Conservation (phyloP, 352 stramenopile species). For the Phytophthora macrochlamydospora region DNA sequence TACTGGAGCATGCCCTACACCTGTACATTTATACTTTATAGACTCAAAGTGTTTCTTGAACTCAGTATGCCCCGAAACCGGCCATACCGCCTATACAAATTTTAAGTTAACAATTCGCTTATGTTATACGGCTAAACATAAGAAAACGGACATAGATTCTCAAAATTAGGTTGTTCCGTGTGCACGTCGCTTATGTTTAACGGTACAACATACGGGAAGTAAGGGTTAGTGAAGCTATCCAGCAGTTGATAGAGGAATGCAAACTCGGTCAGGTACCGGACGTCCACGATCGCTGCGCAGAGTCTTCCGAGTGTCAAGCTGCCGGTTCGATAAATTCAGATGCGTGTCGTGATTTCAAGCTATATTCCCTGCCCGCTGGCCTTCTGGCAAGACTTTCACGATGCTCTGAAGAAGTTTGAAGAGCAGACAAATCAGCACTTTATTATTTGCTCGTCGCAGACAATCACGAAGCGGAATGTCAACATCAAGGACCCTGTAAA, state of each 20-base stretch:
- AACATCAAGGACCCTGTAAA: background rate
- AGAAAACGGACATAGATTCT: background rate
- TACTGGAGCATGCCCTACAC: background rate
- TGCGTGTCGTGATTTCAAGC: slow-evolving; percentile 1
- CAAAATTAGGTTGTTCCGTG: background rate
- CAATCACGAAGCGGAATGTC: background rate
- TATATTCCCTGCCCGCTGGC: background rate
- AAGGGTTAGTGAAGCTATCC: slow-evolving; percentile 1
- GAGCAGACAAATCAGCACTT: slow-evolving; percentile 4
- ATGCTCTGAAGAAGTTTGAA: slow-evolving; percentile 2
- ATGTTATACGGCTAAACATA: slow-evolving; percentile 1
- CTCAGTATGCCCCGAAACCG: background rate
- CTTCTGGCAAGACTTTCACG: slow-evolving; percentile 1
- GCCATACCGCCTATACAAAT: background rate
- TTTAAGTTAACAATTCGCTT: background rate
- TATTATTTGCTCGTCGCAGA: slow-evolving; percentile 2
- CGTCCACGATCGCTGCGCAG: too few species aligned
- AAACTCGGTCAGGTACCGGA: too few species aligned
- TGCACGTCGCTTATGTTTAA: slow-evolving; percentile 8
- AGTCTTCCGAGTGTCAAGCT: background rate
- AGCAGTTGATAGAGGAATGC: too few species aligned
- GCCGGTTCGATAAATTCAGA: background rate
- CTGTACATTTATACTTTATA: background rate
- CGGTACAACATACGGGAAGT: slow-evolving; percentile 14
- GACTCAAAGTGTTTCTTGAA: background rate